Percentiles rank a stretch among this genome's conserved stretches.
Evolutionary conservation across 1,139 yeast species (phyloP).

Genomic region (Blastobotrys raffinosifermentans): DNA sequence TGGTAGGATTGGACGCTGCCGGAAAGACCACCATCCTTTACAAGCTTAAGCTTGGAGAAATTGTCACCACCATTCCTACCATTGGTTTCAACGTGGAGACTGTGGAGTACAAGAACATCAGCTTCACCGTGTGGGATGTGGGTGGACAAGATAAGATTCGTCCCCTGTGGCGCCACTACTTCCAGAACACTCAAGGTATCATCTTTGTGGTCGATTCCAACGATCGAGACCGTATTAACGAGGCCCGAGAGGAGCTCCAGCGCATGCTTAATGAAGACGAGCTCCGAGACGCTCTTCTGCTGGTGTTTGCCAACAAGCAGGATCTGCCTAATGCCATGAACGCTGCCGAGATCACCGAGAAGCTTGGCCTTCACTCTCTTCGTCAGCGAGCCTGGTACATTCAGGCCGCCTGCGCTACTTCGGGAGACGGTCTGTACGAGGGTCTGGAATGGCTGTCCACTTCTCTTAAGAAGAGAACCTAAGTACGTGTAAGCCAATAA

Average conservation of each 20-base stretch:
- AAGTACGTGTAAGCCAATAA: too few species aligned
- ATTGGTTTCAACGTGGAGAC: conserved; percentile 94
- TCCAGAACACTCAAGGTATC: conserved; percentile 91
- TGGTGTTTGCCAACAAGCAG: conserved; percentile 81
- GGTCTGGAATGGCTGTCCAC: conserved; percentile 91
- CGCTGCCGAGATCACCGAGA: conserved; percentile 91
- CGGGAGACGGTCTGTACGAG: conserved; percentile 92
- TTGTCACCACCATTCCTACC: conserved; percentile 89
- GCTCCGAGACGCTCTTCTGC: conserved; percentile 81
- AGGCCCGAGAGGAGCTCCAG: conserved; percentile 90
- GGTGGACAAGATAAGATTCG: conserved; percentile 97
- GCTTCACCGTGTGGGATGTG: conserved; percentile 95
- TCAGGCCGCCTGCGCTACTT: conserved; percentile 91
- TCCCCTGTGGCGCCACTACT: conserved; percentile 93
- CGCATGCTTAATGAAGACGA: conserved; percentile 93
- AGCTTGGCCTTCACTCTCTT: conserved; percentile 83
- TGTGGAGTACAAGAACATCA: conserved; percentile 89
- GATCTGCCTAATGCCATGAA: conserved; percentile 95
- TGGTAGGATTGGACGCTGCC: conserved; percentile 93
- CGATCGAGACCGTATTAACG: conserved; percentile 90
- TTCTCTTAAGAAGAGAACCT: conserved; percentile 67
- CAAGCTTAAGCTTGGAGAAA: conserved; percentile 86
- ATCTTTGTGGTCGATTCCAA: conserved; percentile 89
- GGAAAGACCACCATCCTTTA: conserved; percentile 89
- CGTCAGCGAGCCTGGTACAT: conserved; percentile 95